Percentiles rank a stretch among this genome's conserved stretches.
Evolutionary conservation across 140 eudicot species (phyloP).

Genomic region (Eryngium alpinum): DNA sequence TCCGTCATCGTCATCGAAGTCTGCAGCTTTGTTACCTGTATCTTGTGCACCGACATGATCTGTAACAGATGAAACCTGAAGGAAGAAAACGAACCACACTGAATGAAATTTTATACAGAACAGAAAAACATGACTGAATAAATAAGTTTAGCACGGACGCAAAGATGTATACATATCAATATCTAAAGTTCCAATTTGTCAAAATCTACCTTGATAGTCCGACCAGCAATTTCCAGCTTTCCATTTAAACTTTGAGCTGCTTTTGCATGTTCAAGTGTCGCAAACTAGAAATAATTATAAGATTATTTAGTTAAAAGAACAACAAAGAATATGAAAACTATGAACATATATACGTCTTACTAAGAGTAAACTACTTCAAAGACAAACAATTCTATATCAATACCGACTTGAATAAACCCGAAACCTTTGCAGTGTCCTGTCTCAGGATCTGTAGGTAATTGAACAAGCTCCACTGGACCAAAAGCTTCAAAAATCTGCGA

Average conservation of each 20-base stretch:
- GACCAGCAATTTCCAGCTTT: slow-evolving; percentile 85
- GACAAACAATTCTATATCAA: background rate
- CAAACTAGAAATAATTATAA: slow-evolving; percentile 36
- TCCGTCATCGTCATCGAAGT: slow-evolving; percentile 95
- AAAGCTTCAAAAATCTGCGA: slow-evolving; percentile 86
- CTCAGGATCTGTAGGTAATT: slow-evolving; percentile 79
- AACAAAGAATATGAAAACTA: background rate
- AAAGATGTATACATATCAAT: too few species aligned
- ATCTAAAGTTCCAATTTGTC: background rate
- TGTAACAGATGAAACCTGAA: slow-evolving; percentile 91
- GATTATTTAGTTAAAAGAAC: background rate
- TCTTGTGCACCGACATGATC: slow-evolving; percentile 87
- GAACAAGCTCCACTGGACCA: slow-evolving; percentile 92
- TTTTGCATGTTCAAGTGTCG: slow-evolving; percentile 78
- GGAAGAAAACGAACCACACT: background rate
- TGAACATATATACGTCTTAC: background rate
- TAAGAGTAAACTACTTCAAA: background rate
- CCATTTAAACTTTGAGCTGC: slow-evolving; percentile 87
- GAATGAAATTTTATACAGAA: too few species aligned
- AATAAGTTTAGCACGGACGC: too few species aligned
- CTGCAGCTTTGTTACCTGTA: slow-evolving; percentile 86
- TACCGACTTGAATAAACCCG: slow-evolving; percentile 76
- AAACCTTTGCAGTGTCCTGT: slow-evolving; percentile 91
- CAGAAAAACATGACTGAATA: too few species aligned
- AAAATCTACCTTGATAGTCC: slow-evolving; percentile 63